Evolutionary conservation across 805 yeast genomes (phyloP).

Genomic region (Pichia manshurica): DNA sequence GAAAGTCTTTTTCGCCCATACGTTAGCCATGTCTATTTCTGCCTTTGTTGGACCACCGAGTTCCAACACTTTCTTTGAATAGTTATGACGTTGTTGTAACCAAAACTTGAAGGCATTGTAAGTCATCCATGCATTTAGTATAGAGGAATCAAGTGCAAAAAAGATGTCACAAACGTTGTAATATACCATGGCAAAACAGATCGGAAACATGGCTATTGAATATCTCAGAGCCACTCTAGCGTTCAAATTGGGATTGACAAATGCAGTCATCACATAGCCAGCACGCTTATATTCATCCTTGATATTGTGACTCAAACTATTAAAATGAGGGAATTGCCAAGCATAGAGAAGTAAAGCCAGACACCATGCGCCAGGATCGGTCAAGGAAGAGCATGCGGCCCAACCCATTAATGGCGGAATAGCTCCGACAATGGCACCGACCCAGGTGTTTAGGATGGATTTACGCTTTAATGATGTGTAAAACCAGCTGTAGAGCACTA

Average conservation of each 20-base stretch:
- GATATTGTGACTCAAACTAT: constrained; percentile 81
- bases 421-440: constrained; percentile 98
- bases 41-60: constrained; percentile 42
- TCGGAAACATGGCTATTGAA: constrained; percentile 87
- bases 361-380: constrained; percentile 93
- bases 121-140: constrained; percentile 82
- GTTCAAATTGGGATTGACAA: constrained; percentile 82
- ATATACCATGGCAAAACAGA: constrained; percentile 77
- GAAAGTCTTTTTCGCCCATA: constrained; percentile 77
- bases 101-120: constrained; percentile 78
- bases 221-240: constrained; percentile 92
- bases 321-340: constrained; percentile 99
- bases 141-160: constrained; percentile 73
- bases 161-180: constrained; percentile 77
- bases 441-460: constrained; percentile 91
- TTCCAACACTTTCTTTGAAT: constrained; percentile 33
- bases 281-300: constrained; percentile 85
- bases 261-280: constrained; percentile 97
- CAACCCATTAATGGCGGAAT: constrained; percentile 99
- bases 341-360: constrained; percentile 85
- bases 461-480: constrained; percentile 87
- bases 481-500: constrained; percentile 78
- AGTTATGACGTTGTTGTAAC: constrained; percentile 68
- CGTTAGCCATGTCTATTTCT: constrained; percentile 54
- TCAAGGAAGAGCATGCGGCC: constrained; percentile 81